Base-by-base conservation (phyloP, 495 filamentous ascomycete genomes). In the Xeromyces bisporus region DNA sequence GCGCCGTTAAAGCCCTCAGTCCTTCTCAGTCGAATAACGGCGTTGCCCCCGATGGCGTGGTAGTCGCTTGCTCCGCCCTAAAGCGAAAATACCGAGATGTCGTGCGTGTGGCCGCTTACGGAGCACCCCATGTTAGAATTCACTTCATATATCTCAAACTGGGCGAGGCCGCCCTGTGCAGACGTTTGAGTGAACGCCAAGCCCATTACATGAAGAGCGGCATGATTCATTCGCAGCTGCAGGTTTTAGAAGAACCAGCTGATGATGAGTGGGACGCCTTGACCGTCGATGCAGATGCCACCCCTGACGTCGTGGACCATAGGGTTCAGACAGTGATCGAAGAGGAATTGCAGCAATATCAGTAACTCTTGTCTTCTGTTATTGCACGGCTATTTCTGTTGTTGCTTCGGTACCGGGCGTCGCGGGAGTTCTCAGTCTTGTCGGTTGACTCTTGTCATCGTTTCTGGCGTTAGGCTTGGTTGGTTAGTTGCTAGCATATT, bases 71-170 rank as follows among this genome's bases (percentile, higher is more conserved):
- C 66, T 92, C 82, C 9, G 89, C 87, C 3, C 67, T 99, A 30
- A 96, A 96, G 63, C 79, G 79, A 47, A 91, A 87, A 58, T 99
- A 99, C 64, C 80, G 91, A 39, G 87, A 99, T 51, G 86, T 94
- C 26, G 85, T 99, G 54, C 77, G 91, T 30, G 71, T 89, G 6
- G 89, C 87, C 2, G 69, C 78, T 10, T 85, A 92, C 59, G 66
- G 71, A 35, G 66, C 76, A 38, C 74, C 78, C 29, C 66, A 72
- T 34, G 72, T 93, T 24, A 69, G 69, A 28, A 77, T 94, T 28
- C 86, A 93, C 50, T 99, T 96, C 50, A 71, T 96, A 39, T 99
- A 91, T 56, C 73, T 99, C 15, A 69, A 75, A 34, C 80, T 85
- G 8, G 58, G 66, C 17, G 77, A 91, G 50, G 66, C 73, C 29